phyloP scores from a whole-genome alignment of 2,329 filamentous ascomycete genomes.

The Colletotrichum eremochloae region DNA sequence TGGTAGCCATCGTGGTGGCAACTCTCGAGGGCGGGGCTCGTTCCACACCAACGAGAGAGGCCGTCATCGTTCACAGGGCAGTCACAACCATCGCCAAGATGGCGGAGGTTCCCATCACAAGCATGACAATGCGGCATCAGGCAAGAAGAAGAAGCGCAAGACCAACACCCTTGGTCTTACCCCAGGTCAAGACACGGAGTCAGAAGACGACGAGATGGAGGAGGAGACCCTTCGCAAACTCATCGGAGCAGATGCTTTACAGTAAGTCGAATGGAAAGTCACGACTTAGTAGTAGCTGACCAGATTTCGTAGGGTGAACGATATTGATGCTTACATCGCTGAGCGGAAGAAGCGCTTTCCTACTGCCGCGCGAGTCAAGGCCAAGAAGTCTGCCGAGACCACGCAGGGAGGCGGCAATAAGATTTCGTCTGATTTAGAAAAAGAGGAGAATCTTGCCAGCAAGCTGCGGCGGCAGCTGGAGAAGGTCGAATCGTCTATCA shows the following conservation, averaged over 20 bases:
- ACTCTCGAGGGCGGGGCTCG: constrained; percentile 35
- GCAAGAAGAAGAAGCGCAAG: constrained; percentile 79
- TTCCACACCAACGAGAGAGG: constrained; percentile 56
- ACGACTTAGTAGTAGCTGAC: neutral
- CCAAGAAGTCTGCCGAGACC: constrained; percentile 68
- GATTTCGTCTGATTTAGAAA: constrained; percentile 52
- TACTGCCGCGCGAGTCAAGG: constrained; percentile 77
- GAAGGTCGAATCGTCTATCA: constrained; percentile 78
- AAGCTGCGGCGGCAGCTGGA: constrained; percentile 74
- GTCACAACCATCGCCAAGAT: constrained; percentile 47
- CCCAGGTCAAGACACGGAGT: constrained; percentile 72
- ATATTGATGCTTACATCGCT: constrained; percentile 83
- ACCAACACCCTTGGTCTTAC: constrained; percentile 80
- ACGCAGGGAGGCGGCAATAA: constrained; percentile 40
- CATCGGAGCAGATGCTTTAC: constrained; percentile 67
- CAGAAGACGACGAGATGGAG: constrained; percentile 77
- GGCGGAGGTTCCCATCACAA: constrained; percentile 30
- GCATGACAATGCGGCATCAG: constrained; percentile 60
- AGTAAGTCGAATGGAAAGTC: constrained; percentile 57
- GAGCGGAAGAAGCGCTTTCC: constrained; percentile 86
- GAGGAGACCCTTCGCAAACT: constrained; percentile 74
- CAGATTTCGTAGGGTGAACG: constrained; percentile 63
- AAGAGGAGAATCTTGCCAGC: constrained; percentile 74
- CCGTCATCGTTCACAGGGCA: constrained; percentile 43
- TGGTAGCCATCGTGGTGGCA: constrained; percentile 53